phyloP scores from a whole-genome alignment of 345 rosid genomes.

The Eucalyptus erythrocorys region DNA sequence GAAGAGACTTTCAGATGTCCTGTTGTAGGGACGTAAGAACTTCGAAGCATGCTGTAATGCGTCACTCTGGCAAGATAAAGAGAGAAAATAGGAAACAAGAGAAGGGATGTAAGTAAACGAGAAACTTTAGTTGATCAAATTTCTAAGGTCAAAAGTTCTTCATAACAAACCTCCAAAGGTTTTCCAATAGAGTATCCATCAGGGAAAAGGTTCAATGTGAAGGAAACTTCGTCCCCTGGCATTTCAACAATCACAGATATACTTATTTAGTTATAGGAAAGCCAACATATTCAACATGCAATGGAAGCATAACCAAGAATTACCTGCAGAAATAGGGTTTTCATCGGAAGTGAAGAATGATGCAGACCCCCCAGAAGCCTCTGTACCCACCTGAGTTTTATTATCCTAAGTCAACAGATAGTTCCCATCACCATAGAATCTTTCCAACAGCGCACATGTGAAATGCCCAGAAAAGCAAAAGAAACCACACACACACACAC shows the following conservation, averaged over 20 bases:
- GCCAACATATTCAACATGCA: neutral
- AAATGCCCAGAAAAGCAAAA: neutral
- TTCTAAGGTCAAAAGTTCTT: neutral
- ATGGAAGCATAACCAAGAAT: neutral
- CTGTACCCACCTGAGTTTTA: neutral
- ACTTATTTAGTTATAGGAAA: neutral
- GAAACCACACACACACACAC: neutral
- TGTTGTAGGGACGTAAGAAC: constrained; percentile 71
- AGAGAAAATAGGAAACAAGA: neutral
- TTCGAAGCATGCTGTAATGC: constrained; percentile 45
- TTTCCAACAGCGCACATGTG: neutral
- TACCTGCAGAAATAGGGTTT: neutral
- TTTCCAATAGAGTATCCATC: constrained; percentile 76
- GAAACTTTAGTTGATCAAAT: neutral
- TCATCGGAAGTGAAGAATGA: neutral
- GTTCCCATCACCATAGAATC: neutral
- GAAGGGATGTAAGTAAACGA: neutral
- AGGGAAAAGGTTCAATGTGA: constrained; percentile 54
- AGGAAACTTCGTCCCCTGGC: constrained; percentile 71
- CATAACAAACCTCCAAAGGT: constrained; percentile 57
- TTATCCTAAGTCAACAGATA: neutral
- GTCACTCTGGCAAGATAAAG: constrained; percentile 26
- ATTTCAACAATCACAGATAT: constrained; percentile 3
- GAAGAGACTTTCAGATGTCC: constrained; percentile 76
- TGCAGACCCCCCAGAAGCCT: neutral